Evolutionary conservation across 2,329 filamentous ascomycete genomes (phyloP).

Genomic region (Xylariaceae sp.): DNA sequence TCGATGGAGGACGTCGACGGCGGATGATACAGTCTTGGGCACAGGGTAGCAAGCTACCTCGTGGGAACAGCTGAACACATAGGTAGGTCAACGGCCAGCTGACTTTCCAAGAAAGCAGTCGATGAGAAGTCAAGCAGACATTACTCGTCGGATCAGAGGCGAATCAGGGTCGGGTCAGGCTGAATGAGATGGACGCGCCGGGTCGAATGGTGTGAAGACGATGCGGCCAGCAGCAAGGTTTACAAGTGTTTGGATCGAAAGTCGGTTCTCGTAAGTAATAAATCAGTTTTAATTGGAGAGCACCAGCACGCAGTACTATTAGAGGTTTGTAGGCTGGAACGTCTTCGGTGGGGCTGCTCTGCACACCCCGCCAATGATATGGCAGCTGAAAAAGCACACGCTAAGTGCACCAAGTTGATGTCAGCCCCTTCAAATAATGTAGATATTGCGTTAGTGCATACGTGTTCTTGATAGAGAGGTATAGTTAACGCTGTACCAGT

Average conservation of each 20-base stretch:
- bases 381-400: background rate
- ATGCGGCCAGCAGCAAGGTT: too few relatives aligned
- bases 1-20: background rate
- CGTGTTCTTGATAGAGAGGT: too few relatives aligned
- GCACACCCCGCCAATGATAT: background rate
- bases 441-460: too few relatives aligned
- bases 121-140: background rate
- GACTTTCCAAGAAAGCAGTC: background rate
- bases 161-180: background rate
- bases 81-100: background rate
- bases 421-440: background rate
- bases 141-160: background rate
- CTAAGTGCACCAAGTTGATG: background rate
- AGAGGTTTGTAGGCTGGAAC: background rate
- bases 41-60: slow-evolving; percentile 16
- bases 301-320: background rate
- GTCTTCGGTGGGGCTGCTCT: background rate
- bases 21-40: background rate
- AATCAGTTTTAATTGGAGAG: too few relatives aligned
- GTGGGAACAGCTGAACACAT: slow-evolving; percentile 8
- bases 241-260: background rate
- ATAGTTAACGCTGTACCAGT: too few relatives aligned
- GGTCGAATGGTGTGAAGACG: background rate
- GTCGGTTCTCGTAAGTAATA: background rate
- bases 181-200: background rate